Evolutionary conservation across 148 eudicot species (phyloP), one percentile per base, ranked within the genome.

Genomic region (Diospyros kaki): DNA sequence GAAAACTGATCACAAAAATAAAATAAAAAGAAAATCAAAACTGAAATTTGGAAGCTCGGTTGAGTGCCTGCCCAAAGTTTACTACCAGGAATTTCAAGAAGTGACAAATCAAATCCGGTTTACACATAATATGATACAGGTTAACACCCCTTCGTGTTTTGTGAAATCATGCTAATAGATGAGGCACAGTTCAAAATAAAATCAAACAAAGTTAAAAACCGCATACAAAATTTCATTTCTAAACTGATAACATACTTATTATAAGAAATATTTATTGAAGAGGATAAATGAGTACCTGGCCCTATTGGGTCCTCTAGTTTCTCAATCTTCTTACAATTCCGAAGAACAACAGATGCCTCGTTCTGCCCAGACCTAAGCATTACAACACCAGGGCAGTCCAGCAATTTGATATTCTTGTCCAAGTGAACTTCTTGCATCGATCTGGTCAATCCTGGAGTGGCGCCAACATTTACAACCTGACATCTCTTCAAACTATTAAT

Each of bases 371-470:
- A 86, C 72, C 86, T 84, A 68, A 95, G 97, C 94, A 95, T 81
- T 51, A 95, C 98, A 71, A 95, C 97, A 64, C 97, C 98, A 81
- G 98, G 99, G 77, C 99, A 96, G 71, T 96, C 99, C 83, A 96
- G 71, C 83, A 96, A 77, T 81, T 91, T 96, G 58, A 96, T 89
- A 85, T 89, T 89, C 84, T 91, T 93, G 80, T 96, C 99, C 74
- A 93, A 80, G 69, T 93, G 94, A 72, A 96, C 97, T 86, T 96
- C 99, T 88, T 96, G 99, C 90, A 96, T 81, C 55, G 98, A 87
- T 82, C 94, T 87, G 58, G 99, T 96, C 71, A 96, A 85, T 64
- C 99, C 99, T 40, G 99, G 99, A 69, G 98, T 96, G 58, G 98
- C 94, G 42, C 99, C 98, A 73, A 89, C 98, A 79, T 88, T 86